phyloP scores from a whole-genome alignment of 352 stramenopile genomes.

The Phytophthora rubi region DNA sequence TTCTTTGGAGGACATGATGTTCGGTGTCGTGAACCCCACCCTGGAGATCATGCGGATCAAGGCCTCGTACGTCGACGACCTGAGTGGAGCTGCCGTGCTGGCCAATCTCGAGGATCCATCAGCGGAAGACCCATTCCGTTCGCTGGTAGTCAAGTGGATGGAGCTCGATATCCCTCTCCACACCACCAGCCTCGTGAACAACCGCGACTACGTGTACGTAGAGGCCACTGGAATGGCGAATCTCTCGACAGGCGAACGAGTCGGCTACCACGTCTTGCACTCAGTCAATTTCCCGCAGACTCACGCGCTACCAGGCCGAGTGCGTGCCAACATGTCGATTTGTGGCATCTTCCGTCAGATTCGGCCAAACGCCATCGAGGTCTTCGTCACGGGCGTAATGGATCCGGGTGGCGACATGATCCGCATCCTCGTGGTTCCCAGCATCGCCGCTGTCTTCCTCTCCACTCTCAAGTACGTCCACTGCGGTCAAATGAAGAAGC shows the following conservation, averaged over 20 bases:
- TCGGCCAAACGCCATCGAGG: constrained; percentile 35
- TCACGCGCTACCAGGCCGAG: constrained; percentile 26
- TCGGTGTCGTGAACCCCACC: constrained; percentile 39
- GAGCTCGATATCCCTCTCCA: constrained; percentile 42
- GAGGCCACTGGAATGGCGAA: constrained; percentile 41
- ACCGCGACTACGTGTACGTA: constrained; percentile 55
- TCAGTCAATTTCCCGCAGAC: constrained; percentile 49
- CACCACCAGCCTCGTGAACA: constrained; percentile 37
- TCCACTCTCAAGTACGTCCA: constrained; percentile 37
- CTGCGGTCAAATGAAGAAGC: constrained; percentile 63
- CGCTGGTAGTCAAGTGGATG: constrained; percentile 47
- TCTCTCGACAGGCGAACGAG: constrained; percentile 35
- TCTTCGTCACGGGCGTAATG: constrained; percentile 36
- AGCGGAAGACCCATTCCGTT: constrained; percentile 29
- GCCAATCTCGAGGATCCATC: constrained; percentile 37
- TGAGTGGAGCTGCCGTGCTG: constrained; percentile 36
- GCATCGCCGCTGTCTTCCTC: constrained; percentile 40
- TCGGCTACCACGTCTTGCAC: constrained; percentile 51
- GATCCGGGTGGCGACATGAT: constrained; percentile 38
- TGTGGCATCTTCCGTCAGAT: constrained; percentile 47
- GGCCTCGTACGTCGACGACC: constrained; percentile 40
- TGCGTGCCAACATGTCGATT: constrained; percentile 42
- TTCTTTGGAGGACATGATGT: constrained; percentile 46
- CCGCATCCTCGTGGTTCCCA: constrained; percentile 33
- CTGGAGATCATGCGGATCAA: constrained; percentile 47